Base-by-base conservation (phyloP, 2,329 filamentous ascomycete genomes). In the Metarhizium album region DNA sequence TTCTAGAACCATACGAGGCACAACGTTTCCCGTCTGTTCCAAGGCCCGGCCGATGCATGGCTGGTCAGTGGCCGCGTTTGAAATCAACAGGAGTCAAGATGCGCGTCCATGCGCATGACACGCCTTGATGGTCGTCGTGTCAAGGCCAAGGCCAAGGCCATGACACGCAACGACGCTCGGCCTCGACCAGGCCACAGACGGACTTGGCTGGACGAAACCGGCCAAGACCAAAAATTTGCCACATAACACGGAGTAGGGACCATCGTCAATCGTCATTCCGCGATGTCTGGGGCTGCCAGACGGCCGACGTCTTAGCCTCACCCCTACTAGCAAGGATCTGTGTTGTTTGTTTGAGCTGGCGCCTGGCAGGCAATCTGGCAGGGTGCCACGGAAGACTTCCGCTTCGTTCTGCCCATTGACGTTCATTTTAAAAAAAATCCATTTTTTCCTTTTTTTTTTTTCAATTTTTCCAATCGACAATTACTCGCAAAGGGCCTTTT, bases 321-420 rank as follows among this genome's bases (percentile, higher is more conserved):
- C 46, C 42, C 50, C 38, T 31, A 33, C 20, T 42, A 13, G 9
- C 3, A 31, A 20, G 37, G 35, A 14, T 9, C 31, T 3, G 31
- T 31, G 22, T 45, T 18, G 14, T 38, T 43, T 43, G n/a, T 38
- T 43, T 43, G n/a, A 24, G 11, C 22, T 43, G 16, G 37, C 37
- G 11, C n/a, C 16, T 14, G 27, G 33, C 33, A 35, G 11, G 14
- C 11, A 35, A 13, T 35, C 33, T 43, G 40, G 40, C 40, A 43
- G 40, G 38, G 40, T 57, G 52, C 63, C 64, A 62, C 63, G 62
- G 62, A 65, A 58, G 23, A 40, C 58, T 64, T 64, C 62, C 63
- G 62, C 54, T 42, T 45, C 53, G 53, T 58, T 35, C 14, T 55
- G 47, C 46, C 49, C 54, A 53, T 55, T 56, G 57, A 51, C 49